A percentile compares a stretch with the other conserved stretches of the same genome.
Evolutionary conservation across 352 stramenopile genomes (phyloP).

Genomic region (Blastocystis sp.): DNA sequence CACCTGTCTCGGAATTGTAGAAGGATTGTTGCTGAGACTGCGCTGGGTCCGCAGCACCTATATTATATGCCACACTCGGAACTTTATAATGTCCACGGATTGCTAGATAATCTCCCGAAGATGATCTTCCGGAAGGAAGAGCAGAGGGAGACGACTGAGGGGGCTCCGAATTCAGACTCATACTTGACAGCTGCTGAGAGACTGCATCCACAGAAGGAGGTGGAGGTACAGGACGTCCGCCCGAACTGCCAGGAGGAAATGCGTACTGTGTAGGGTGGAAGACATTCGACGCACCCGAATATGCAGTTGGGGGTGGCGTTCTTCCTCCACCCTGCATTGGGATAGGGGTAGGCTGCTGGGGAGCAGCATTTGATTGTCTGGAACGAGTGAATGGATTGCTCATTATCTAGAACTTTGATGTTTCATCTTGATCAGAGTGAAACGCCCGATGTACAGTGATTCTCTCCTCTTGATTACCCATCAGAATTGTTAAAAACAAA

Average conservation of each 20-base stretch:
- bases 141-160: neutral
- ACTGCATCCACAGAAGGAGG: conserved; percentile 3
- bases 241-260: neutral
- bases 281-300: neutral
- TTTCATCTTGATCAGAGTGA: neutral
- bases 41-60: neutral
- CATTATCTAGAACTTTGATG: conserved; percentile 20
- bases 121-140: neutral
- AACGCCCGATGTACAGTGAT: conserved; percentile 21
- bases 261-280: neutral
- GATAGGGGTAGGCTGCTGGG: neutral
- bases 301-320: neutral
- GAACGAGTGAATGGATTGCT: conserved; percentile 19
- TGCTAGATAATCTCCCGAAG: conserved; percentile 9
- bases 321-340: neutral
- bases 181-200: conserved; percentile 17
- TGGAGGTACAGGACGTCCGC: neutral
- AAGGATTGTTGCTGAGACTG: neutral
- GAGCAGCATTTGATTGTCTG: neutral
- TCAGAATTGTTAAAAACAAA: neutral
- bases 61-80: conserved; percentile 29
- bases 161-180: conserved; percentile 43
- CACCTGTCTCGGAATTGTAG: neutral
- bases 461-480: neutral
- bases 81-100: conserved; percentile 30